Conservation (phyloP, 192 early-diverging fungal genomes). For the Coemansia sp. region DNA sequence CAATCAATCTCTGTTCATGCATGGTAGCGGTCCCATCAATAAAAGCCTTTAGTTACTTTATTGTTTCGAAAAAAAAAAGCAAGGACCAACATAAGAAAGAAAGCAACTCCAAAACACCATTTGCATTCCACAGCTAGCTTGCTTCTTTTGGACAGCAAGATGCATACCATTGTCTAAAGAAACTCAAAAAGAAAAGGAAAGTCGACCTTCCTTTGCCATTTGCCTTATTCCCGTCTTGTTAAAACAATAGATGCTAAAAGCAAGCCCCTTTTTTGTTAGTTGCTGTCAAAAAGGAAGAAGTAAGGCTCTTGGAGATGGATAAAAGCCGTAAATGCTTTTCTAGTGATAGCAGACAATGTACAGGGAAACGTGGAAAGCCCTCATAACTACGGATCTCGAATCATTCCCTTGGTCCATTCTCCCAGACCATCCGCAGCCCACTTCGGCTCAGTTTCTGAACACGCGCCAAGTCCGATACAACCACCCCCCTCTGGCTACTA, state of each 20-base stretch:
- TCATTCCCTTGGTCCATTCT: conserved; percentile 5
- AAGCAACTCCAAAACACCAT: not conserved
- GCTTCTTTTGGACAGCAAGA: not conserved
- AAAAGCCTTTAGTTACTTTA: not conserved
- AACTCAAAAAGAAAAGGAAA: not conserved
- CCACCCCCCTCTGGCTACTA: conserved; percentile 1
- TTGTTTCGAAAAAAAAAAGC: not conserved
- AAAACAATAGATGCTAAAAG: not conserved
- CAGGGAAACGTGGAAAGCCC: not conserved
- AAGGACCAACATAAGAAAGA: not conserved
- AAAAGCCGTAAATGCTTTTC: not conserved
- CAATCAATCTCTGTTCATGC: conserved; percentile 1
- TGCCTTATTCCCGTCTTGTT: not conserved
- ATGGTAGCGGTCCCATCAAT: not conserved
- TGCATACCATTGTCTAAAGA: not conserved
- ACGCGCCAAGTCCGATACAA: not conserved
- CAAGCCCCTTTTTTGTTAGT: not conserved
- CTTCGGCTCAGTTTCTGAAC: not conserved
- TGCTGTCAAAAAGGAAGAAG: not conserved
- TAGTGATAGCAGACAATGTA: not conserved
- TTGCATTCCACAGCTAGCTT: not conserved
- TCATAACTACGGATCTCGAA: not conserved
- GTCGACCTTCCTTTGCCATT: not conserved
- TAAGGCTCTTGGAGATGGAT: not conserved
- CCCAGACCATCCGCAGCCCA: conserved; percentile 9